A percentile compares a stretch with the other conserved stretches of the same genome.
These are phyloP conservation scores for Fusarium coffeatum DNA, from an alignment of 2,329 filamentous ascomycete genomes.

Conservation along the genomic window DNA sequence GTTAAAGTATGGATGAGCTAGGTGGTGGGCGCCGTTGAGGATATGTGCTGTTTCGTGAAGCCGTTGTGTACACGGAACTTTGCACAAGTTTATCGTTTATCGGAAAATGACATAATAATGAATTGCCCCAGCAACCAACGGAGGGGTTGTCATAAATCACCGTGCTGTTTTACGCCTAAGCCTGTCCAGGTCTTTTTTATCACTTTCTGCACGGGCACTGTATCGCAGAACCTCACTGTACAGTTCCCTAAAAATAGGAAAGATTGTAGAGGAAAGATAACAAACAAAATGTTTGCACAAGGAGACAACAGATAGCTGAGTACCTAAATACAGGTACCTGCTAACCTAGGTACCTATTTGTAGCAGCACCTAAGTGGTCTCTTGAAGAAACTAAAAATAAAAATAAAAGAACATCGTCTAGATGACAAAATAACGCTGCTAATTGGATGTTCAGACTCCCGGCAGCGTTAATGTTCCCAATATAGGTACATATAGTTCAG, in stretches of 20 bases:
- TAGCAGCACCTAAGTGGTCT: neutral
- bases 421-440: neutral
- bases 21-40: constrained; percentile 22
- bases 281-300: neutral
- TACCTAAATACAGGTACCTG: neutral
- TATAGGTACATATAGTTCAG: neutral
- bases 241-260: neutral
- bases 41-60: constrained; percentile 32
- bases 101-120: constrained; percentile 44
- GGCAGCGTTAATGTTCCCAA: neutral
- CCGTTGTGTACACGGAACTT: constrained; percentile 31
- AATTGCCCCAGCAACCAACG: constrained; percentile 44
- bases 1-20: constrained; percentile 21
- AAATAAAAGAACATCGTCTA: no score
- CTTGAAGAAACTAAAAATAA: no score
- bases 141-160: constrained; percentile 11
- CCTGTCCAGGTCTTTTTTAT: neutral
- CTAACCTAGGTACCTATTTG: neutral
- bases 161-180: no score
- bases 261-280: neutral
- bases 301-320: neutral
- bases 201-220: neutral
- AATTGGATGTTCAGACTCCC: neutral
- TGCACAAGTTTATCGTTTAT: constrained; percentile 25
- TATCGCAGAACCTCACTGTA: constrained; percentile 16